Percentiles rank a stretch among this genome's conserved stretches.
phyloP scores from a whole-genome alignment of 2,329 filamentous ascomycete genomes.

The Penicillium brevicompactum region DNA sequence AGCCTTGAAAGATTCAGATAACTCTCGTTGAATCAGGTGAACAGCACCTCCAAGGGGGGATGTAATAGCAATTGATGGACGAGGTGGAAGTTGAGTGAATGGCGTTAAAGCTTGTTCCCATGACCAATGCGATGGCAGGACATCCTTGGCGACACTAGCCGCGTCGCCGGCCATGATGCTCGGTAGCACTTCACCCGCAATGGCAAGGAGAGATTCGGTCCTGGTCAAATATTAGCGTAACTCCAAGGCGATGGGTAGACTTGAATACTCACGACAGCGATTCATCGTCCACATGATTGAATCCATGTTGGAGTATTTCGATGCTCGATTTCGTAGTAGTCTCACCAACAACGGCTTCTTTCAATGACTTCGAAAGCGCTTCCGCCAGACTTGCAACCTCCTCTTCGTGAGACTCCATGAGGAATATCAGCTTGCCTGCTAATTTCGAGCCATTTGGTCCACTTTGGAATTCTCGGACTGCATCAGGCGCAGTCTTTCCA shows the following conservation, averaged over 20 bases:
- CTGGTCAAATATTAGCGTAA: slow-evolving; percentile 36
- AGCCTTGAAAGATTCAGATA: slow-evolving; percentile 28
- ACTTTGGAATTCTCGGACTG: slow-evolving; percentile 47
- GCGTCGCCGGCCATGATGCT: slow-evolving; percentile 30
- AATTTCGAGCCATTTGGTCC: slow-evolving; percentile 52
- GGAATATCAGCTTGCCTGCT: slow-evolving; percentile 54
- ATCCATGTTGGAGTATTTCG: slow-evolving; percentile 55
- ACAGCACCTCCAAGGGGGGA: slow-evolving; percentile 71
- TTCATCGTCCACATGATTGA: slow-evolving; percentile 47
- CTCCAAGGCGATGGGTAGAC: slow-evolving; percentile 17
- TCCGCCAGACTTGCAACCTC: slow-evolving; percentile 49
- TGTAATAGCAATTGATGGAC: slow-evolving; percentile 69
- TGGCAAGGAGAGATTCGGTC: slow-evolving; percentile 58
- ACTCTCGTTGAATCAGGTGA: slow-evolving; percentile 57
- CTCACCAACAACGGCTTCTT: slow-evolving; percentile 39
- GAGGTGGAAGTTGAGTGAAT: slow-evolving; percentile 48
- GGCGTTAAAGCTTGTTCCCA: slow-evolving; percentile 67
- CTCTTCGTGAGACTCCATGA: slow-evolving; percentile 57
- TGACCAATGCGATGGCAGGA: slow-evolving; percentile 64
- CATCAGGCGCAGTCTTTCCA: slow-evolving; percentile 41
- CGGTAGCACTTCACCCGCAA: slow-evolving; percentile 54
- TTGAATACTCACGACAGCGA: slow-evolving; percentile 48
- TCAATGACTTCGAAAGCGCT: slow-evolving; percentile 36
- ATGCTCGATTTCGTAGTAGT: slow-evolving; percentile 50
- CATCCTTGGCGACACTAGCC: slow-evolving; percentile 36